Conservation (phyloP, 306 rosid species). For the Sesbania bispinosa region DNA sequence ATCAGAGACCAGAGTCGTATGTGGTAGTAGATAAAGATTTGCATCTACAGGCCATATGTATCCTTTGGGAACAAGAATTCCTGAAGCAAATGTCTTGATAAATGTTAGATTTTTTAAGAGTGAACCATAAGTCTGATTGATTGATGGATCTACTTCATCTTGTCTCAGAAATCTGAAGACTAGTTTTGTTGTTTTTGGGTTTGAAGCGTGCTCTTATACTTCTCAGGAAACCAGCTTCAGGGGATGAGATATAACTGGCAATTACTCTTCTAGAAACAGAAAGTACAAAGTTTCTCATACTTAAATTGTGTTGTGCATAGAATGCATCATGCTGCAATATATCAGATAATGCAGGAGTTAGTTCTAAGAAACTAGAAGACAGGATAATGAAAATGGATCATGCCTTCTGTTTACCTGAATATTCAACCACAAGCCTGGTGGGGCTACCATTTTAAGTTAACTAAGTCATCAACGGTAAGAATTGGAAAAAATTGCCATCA, state of each 20-base stretch:
- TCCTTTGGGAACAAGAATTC: conserved; percentile 73
- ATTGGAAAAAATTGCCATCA: too few species aligned
- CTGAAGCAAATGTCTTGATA: conserved; percentile 77
- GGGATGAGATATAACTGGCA: conserved; percentile 70
- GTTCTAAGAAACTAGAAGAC: too few species aligned
- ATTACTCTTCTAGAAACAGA: conserved; percentile 40
- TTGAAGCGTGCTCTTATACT: conserved; percentile 42
- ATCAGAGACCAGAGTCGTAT: conserved; percentile 61
- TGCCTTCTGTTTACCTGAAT: too few species aligned
- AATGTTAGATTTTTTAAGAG: conserved; percentile 53
- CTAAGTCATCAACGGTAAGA: too few species aligned
- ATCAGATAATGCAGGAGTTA: conserved; percentile 14
- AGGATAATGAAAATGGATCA: too few species aligned
- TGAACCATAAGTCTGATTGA: conserved; percentile 60
- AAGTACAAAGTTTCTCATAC: conserved; percentile 58
- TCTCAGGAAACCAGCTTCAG: conserved; percentile 68
- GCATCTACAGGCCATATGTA: conserved; percentile 68
- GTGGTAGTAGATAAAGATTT: conserved; percentile 44
- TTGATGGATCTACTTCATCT: conserved; percentile 53
- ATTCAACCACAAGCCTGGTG: too few species aligned
- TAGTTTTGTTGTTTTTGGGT: conserved; percentile 54
- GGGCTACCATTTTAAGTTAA: too few species aligned
- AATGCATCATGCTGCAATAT: conserved; percentile 66
- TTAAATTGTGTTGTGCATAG: conserved; percentile 57
- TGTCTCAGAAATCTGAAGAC: conserved; percentile 48